phyloP scores from a whole-genome alignment of 139 green algal genomes.

The Microglena sp. region DNA sequence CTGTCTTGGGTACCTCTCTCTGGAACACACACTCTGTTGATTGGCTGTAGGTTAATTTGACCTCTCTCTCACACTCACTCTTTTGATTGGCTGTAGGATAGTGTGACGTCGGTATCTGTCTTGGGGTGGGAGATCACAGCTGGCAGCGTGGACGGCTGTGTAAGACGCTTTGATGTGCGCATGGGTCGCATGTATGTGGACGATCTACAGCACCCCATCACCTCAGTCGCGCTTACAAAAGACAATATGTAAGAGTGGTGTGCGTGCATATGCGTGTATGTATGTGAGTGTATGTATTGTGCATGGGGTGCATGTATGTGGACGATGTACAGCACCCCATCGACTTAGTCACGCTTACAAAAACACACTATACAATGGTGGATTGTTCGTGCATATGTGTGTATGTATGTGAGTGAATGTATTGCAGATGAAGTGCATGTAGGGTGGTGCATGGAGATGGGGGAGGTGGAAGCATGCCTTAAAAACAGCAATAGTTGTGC shows the following conservation, averaged over 20 bases:
- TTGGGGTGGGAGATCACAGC: constrained; percentile 54
- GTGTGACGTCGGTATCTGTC: constrained; percentile 65
- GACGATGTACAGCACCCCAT: constrained; percentile 70
- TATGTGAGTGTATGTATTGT: constrained; percentile 76
- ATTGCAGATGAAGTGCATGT: constrained; percentile 59
- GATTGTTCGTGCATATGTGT: no score
- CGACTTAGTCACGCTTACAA: constrained; percentile 31
- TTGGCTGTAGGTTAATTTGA: constrained; percentile 72
- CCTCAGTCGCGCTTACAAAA: constrained; percentile 27
- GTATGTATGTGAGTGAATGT: constrained; percentile 78
- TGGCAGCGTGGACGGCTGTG: constrained; percentile 73
- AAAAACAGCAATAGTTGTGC: no score
- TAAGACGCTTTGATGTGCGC: constrained; percentile 81
- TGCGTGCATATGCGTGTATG: no score
- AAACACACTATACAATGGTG: no score
- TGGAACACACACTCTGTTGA: not conserved
- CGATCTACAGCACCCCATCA: constrained; percentile 61
- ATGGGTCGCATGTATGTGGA: constrained; percentile 63
- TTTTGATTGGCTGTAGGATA: constrained; percentile 48
- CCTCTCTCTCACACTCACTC: constrained; percentile 16
- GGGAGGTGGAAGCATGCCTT: no score
- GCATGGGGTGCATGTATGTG: constrained; percentile 54
- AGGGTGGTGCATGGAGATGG: no score
- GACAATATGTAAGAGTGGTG: no score
- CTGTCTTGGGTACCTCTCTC: not conserved